Percentiles rank a stretch among this genome's conserved stretches.
Evolutionary conservation across 1,139 yeast genomes (phyloP).

Genomic region (Torulaspora pretoriensis): DNA sequence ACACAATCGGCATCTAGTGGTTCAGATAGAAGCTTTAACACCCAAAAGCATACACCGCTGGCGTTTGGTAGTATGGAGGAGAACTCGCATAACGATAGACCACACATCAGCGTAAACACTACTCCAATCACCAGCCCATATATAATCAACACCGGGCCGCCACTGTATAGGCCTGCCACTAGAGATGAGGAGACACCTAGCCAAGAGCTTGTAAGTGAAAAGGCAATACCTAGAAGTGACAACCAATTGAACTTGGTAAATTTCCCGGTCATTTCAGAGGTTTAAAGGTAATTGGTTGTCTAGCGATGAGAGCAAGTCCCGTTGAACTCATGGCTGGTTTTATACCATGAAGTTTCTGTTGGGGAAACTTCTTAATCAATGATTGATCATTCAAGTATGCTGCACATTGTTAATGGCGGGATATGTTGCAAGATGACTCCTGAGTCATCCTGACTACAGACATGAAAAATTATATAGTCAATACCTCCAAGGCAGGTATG

Average conservation of each 20-base stretch:
- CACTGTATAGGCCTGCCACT: constrained; percentile 46
- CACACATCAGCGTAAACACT: constrained; percentile 44
- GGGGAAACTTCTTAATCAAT: no score
- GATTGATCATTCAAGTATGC: neutral
- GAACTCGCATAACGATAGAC: constrained; percentile 48
- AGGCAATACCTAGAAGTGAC: constrained; percentile 51
- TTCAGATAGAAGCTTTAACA: constrained; percentile 50
- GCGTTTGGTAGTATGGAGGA: constrained; percentile 53
- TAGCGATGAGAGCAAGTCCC: neutral
- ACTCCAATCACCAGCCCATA: constrained; percentile 52
- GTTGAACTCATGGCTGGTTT: constrained; percentile 1
- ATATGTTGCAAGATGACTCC: neutral
- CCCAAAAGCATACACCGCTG: constrained; percentile 62
- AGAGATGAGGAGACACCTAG: constrained; percentile 50
- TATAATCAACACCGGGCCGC: constrained; percentile 48
- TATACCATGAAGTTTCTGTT: neutral
- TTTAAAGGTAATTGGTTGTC: neutral
- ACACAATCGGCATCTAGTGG: constrained; percentile 1
- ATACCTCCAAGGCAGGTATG: neutral
- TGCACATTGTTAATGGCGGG: neutral
- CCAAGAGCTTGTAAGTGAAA: constrained; percentile 53
- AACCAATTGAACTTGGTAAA: constrained; percentile 50
- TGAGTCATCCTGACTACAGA: neutral
- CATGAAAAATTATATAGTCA: neutral
- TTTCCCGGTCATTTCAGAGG: constrained; percentile 32